phyloP scores from a whole-genome alignment of 139 green algal genomes.

The Raphidocelis subcapitata region DNA sequence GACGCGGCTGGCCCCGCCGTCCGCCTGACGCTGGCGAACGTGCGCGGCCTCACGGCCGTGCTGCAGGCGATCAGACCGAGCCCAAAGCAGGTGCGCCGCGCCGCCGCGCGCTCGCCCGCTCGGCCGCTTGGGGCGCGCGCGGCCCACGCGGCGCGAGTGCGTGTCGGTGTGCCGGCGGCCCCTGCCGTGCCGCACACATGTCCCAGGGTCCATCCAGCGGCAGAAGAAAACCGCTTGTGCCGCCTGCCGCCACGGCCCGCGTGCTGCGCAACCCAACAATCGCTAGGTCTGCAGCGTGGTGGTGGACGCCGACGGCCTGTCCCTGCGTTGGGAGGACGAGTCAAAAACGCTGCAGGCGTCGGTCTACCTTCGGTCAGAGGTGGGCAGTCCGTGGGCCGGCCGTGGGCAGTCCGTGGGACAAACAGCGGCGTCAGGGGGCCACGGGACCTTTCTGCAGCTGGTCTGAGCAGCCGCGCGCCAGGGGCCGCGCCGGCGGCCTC shows the following conservation, averaged over 20 bases:
- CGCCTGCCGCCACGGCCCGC: not conserved
- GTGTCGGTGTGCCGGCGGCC: no score
- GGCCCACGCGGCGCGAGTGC: not conserved
- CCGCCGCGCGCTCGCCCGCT: not conserved
- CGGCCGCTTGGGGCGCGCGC: not conserved
- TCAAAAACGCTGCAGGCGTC: conserved; percentile 49
- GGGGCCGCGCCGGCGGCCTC: no score
- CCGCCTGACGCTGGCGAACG: conserved; percentile 17
- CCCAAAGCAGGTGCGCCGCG: conserved; percentile 36
- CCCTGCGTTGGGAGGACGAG: conserved; percentile 51
- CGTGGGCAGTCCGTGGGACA: no score
- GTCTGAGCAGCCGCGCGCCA: no score
- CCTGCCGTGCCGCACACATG: no score
- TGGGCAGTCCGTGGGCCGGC: not conserved
- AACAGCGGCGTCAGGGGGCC: no score
- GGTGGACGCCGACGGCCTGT: conserved; percentile 31
- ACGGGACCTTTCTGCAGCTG: no score
- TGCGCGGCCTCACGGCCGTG: conserved; percentile 24
- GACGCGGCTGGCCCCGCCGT: no score
- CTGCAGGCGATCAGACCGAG: conserved; percentile 43
- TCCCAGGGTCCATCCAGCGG: no score
- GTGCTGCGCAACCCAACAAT: not conserved
- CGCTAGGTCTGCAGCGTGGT: conserved; percentile 39
- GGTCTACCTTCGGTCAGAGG: conserved; percentile 42
- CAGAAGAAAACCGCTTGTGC: not conserved